phyloP scores from a whole-genome alignment of 2,329 filamentous ascomycete genomes.

The Penicillium expansum region DNA sequence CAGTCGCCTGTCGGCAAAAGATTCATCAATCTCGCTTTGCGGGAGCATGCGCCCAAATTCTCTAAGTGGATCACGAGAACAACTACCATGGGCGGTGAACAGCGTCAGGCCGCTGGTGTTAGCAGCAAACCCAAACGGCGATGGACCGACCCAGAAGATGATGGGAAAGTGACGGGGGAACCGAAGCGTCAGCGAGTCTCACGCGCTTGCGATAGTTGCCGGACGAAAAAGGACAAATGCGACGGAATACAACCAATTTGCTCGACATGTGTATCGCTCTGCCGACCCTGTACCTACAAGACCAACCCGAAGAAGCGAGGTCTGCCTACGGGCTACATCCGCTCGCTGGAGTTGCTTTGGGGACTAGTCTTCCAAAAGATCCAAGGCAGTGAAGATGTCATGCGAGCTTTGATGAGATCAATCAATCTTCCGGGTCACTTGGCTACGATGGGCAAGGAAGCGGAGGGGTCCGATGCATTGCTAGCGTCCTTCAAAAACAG shows the following conservation, averaged over 20 bases:
- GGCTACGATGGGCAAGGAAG: constrained; percentile 39
- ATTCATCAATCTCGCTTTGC: constrained; percentile 27
- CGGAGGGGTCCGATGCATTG: constrained; percentile 54
- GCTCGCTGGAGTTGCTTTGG: constrained; percentile 67
- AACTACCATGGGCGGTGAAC: constrained; percentile 34
- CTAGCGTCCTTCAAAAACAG: constrained; percentile 64
- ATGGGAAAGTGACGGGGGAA: constrained; percentile 32
- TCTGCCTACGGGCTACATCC: constrained; percentile 75
- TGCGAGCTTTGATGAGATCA: constrained; percentile 55
- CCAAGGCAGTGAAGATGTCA: constrained; percentile 57
- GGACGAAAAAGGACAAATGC: constrained; percentile 67
- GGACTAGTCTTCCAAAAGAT: constrained; percentile 65
- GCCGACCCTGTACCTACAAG: constrained; percentile 67
- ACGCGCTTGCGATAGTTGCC: constrained; percentile 67
- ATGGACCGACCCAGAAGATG: constrained; percentile 31
- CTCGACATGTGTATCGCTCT: constrained; percentile 63
- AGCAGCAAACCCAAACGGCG: constrained; percentile 33
- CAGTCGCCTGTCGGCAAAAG: constrained; percentile 29
- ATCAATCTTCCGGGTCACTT: constrained; percentile 40
- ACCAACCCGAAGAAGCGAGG: constrained; percentile 72
- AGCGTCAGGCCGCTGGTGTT: constrained; percentile 31
- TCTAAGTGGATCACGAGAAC: constrained; percentile 26
- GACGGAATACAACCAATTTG: constrained; percentile 67
- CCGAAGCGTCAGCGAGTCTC: constrained; percentile 64
- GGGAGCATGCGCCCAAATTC: constrained; percentile 30